Percentiles rank a stretch among this genome's conserved stretches.
Evolutionary conservation across 352 stramenopile genomes (phyloP).

Genomic region (Pythium sukuiense): DNA sequence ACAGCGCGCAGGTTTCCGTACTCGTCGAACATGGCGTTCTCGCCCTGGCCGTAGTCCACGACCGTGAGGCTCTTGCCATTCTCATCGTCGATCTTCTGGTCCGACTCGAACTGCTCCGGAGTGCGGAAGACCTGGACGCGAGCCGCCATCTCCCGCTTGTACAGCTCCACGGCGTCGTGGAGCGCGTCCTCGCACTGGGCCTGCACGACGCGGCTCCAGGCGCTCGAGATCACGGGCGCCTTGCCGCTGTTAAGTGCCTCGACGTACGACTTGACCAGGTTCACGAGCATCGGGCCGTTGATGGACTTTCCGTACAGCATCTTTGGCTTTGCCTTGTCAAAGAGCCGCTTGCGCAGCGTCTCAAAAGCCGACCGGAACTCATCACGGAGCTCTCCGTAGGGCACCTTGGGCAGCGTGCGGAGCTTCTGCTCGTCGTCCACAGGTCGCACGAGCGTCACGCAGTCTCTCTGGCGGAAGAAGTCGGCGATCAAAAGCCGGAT

Average conservation of each 20-base stretch:
- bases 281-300: conserved; percentile 87
- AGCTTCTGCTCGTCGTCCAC: conserved; percentile 87
- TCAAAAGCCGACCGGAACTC: conserved; percentile 84
- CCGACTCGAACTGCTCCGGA: conserved; percentile 55
- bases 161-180: conserved; percentile 69
- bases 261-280: conserved; percentile 79
- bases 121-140: conserved; percentile 55
- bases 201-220: conserved; percentile 88
- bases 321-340: conserved; percentile 83
- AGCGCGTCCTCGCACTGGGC: conserved; percentile 82
- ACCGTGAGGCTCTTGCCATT: conserved; percentile 35
- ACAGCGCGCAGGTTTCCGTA: conserved; percentile 64
- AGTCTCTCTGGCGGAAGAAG: conserved; percentile 88
- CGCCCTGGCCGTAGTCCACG: conserved; percentile 54
- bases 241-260: conserved; percentile 88
- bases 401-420: conserved; percentile 60
- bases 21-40: conserved; percentile 77
- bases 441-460: conserved; percentile 87
- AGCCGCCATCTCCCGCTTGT: conserved; percentile 64
- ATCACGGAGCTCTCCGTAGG: conserved; percentile 72
- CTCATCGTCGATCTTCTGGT: conserved; percentile 28
- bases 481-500: conserved; percentile 74
- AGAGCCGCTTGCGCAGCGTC: conserved; percentile 60
- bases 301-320: conserved; percentile 83
- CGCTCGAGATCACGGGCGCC: conserved; percentile 85